Evolutionary conservation across 2,329 filamentous ascomycete genomes (phyloP).

Genomic region (Clonostachys solani): DNA sequence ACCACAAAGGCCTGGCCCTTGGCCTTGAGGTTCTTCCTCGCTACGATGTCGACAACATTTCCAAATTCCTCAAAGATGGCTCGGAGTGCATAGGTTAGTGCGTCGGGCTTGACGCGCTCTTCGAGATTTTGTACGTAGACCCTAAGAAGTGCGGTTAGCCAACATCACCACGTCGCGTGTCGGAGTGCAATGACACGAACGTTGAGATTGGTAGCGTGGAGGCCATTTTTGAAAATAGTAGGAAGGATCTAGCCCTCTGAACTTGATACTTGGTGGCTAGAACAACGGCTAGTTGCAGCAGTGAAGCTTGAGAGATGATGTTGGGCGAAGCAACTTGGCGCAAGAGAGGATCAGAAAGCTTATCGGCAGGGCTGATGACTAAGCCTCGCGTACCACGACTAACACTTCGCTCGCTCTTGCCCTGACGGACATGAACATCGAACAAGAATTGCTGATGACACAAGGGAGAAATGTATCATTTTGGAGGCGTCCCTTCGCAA

Average conservation of each 20-base stretch:
- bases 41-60: constrained; percentile 76
- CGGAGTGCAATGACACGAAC: constrained; percentile 73
- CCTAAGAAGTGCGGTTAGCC: constrained; percentile 37
- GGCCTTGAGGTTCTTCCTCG: constrained; percentile 84
- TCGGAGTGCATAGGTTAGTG: constrained; percentile 67
- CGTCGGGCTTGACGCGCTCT: constrained; percentile 81
- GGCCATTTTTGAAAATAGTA: constrained; percentile 20
- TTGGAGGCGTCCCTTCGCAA: too few relatives aligned
- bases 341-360: not conserved
- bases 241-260: not conserved
- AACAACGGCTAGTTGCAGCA: not conserved
- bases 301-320: not conserved
- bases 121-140: constrained; percentile 81
- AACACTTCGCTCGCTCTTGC: too few relatives aligned
- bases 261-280: not conserved
- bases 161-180: constrained; percentile 40
- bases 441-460: too few relatives aligned
- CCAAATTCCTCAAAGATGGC: constrained; percentile 89
- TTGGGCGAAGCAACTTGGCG: not conserved
- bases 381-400: too few relatives aligned
- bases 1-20: constrained; percentile 97
- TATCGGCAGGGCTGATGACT: too few relatives aligned
- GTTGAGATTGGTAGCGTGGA: constrained; percentile 51
- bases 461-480: too few relatives aligned
- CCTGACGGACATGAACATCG: too few relatives aligned